Evolutionary conservation across 306 rosid species (phyloP), one percentile per base, ranked within the genome.

Genomic region (Vicia faba): DNA sequence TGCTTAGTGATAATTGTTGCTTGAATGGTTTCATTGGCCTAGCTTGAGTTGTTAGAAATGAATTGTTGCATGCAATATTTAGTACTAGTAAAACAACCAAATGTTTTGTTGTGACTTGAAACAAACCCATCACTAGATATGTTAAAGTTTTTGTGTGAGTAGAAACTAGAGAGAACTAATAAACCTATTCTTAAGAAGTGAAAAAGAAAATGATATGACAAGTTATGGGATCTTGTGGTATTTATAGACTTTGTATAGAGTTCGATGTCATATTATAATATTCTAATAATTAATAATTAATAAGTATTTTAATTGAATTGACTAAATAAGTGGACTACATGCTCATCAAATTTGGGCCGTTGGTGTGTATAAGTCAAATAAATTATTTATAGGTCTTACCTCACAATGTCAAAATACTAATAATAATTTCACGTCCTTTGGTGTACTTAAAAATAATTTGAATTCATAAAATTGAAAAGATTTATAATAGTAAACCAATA

Each of bases 1-100:
- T 12, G 33, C 41, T 72, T 25, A 11, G 18, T 1, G 63, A 62
- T 11, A 56, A 39, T 39, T 40, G 64, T 18, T 62, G 56, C 3
- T 66, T 67, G 63, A 28, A 41, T 61, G 64, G 25, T n/a, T 68
- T 75, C 40, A 75, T 60, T 29, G 58, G 49, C 39, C 75, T 68
- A 2, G 70, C 69, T 40, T 75, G 70, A 60, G 75, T 20, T 29
- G 53, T 14, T 29, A 51, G 3, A 51, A 68, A 43, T 40, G 59
- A 51, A 29, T 45, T 43, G 5, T 49, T 54, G 64, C 4, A 75
- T 10, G 59, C 75, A 50, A 74, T 11, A 20, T 20, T 10, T 35
- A 74, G 70, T 9, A 29, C 48, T 18, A 79, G 50, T 13, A 70
- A 57, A 64, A 79, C 11, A 3, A 18, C 61, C 13, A 45, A 3